Evolutionary conservation across 768 basidiomycete genomes (phyloP).

Genomic region (Lyophyllum shimeji): DNA sequence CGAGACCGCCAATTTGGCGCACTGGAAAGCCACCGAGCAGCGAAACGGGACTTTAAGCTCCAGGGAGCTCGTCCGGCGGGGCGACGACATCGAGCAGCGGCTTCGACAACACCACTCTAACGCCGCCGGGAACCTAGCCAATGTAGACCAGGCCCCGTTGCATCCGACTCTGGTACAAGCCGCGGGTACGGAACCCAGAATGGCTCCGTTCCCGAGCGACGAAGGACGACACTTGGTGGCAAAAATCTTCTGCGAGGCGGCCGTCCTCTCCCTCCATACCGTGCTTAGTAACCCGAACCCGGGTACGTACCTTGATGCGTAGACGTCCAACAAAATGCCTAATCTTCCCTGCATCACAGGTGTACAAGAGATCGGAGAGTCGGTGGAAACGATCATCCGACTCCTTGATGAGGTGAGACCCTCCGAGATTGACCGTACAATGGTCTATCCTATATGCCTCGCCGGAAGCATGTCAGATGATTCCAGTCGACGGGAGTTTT

Average conservation of each 20-base stretch:
- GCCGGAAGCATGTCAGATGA: slow-evolving; percentile 75
- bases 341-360: slow-evolving; percentile 36
- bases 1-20: slow-evolving; percentile 68
- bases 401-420: slow-evolving; percentile 53
- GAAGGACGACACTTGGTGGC: slow-evolving; percentile 49
- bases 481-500: slow-evolving; percentile 52
- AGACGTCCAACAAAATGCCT: not conserved
- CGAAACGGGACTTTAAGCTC: slow-evolving; percentile 68
- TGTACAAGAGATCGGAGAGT: slow-evolving; percentile 66
- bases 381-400: slow-evolving; percentile 54
- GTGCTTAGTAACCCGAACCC: slow-evolving; percentile 68
- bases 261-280: slow-evolving; percentile 67
- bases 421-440: slow-evolving; percentile 61
- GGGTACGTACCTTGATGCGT: slow-evolving; percentile 41
- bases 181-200: slow-evolving; percentile 27
- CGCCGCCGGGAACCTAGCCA: slow-evolving; percentile 28
- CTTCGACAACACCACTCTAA: slow-evolving; percentile 46
- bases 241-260: slow-evolving; percentile 64
- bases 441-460: slow-evolving; percentile 74
- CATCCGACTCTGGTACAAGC: slow-evolving; percentile 40
- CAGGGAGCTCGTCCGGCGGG: slow-evolving; percentile 73
- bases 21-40: slow-evolving; percentile 71
- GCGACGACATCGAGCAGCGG: slow-evolving; percentile 67
- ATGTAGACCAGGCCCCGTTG: slow-evolving; percentile 31
- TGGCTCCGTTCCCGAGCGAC: slow-evolving; percentile 34